phyloP scores from a whole-genome alignment of 2,329 filamentous ascomycete genomes.

The Fusarium nanum region DNA sequence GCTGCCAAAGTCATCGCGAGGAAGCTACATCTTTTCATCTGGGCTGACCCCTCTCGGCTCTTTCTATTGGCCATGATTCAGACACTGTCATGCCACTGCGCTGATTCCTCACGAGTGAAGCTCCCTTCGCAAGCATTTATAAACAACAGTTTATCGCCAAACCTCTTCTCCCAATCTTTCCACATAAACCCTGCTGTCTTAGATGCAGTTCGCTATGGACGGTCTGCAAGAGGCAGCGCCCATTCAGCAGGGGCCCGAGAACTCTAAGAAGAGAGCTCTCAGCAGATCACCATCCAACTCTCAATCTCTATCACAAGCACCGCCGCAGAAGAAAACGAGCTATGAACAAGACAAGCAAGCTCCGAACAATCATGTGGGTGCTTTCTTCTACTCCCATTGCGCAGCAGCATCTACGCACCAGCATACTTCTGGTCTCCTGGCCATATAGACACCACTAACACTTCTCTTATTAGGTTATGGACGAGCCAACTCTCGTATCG shows the following conservation, averaged over 20 bases:
- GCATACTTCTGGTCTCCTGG: not conserved
- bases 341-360: not conserved
- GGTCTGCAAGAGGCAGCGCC: not conserved
- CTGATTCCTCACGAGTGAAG: not conserved
- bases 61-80: not conserved
- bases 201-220: not conserved
- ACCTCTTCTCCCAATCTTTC: not conserved
- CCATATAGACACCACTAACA: not conserved
- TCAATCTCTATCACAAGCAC: not conserved
- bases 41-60: not conserved
- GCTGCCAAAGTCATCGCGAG: not conserved
- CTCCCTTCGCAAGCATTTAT: not conserved
- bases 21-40: not conserved
- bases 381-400: not conserved
- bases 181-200: not conserved
- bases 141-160: not conserved
- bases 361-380: not conserved
- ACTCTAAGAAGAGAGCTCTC: slow-evolving; percentile 4
- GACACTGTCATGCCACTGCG: not conserved
- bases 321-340: not conserved
- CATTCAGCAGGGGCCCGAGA: not conserved
- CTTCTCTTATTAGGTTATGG: slow-evolving; percentile 3
- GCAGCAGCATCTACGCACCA: not conserved
- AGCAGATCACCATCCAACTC: not conserved
- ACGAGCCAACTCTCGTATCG: not conserved